These are phyloP conservation scores for Triticum monococcum DNA, from an alignment of 176 grass and related monocot genomes.

Conservation along the genomic window DNA sequence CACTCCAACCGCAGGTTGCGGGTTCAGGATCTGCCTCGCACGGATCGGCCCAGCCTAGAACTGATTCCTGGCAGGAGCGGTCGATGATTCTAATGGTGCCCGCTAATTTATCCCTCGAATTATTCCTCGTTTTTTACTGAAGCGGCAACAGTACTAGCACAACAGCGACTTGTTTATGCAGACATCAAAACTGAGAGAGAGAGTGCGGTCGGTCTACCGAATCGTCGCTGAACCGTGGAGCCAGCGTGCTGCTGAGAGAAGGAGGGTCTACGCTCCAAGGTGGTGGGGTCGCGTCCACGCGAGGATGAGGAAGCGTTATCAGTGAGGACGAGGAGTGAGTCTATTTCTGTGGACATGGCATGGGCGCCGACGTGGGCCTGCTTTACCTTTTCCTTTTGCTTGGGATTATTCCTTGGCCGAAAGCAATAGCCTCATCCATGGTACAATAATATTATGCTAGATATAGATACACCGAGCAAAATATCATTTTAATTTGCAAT, in stretches of 20 bases:
- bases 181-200: background rate
- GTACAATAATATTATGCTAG: too few relatives aligned
- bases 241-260: too few relatives aligned
- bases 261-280: background rate
- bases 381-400: background rate
- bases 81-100: background rate
- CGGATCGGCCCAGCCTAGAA: background rate
- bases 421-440: background rate
- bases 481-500: too few relatives aligned
- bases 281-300: background rate
- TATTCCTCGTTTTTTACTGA: background rate
- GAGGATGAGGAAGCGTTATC: background rate
- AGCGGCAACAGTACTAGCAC: background rate
- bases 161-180: background rate
- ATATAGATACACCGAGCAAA: too few relatives aligned
- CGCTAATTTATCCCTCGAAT: background rate
- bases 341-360: conserved; percentile 22
- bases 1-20: background rate
- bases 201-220: background rate
- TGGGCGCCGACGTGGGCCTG: background rate
- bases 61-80: background rate
- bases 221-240: background rate
- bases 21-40: background rate
- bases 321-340: background rate
- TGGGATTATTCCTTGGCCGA: background rate